Base-by-base conservation (phyloP, 2,329 filamentous ascomycete genomes). In the Fusarium sarcochroum region DNA sequence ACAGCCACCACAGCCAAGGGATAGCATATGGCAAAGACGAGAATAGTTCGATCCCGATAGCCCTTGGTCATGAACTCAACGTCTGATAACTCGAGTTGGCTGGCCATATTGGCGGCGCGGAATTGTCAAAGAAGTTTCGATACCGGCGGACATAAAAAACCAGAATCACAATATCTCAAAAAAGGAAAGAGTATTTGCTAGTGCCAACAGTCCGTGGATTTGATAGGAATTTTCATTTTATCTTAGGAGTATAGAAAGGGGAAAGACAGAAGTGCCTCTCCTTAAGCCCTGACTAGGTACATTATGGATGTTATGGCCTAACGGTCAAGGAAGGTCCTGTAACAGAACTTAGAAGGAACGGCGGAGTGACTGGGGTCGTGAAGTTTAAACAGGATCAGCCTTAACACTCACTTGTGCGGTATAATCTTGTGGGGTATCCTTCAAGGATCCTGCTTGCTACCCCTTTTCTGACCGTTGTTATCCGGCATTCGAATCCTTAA, bases 11-110 rank as follows among this genome's bases (percentile, higher is more conserved):
- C 18, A 27, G 44, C 53, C 15, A 41, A 25, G 6, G 53, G 37
- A 17, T 52, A 58, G 17, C 55, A 58, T 10, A 52, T 42, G 9
- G 18, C 17, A 52, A 58, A 58, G 38, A 58, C 55, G 10, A 58
- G 20, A 14, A 58, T 30, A 13, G 46, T 58, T 34, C 55, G 30
- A 3, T 58, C 15, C 13, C 55, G 38, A 10, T 42, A 58, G 15
- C 45, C 32, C n/a, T 14, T 42, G 8, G 47, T 40, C 55, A 52
- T 52, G 40, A 50, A 58, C 45, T 58, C 40, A 18, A 58, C 47
- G 41, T 58, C 46, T 17, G 55, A 38, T 6, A 58, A 18, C 11
- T 58, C 21, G 18, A 58, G 32, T 9, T 42, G 27, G 17, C 21
- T 17, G 7, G 41, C 41, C 56, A 53, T 54, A 9, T 45, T 30